Percentiles rank a stretch among this genome's conserved stretches.
Conservation (phyloP, 352 stramenopile genomes). For the Detonula confervacea region DNA sequence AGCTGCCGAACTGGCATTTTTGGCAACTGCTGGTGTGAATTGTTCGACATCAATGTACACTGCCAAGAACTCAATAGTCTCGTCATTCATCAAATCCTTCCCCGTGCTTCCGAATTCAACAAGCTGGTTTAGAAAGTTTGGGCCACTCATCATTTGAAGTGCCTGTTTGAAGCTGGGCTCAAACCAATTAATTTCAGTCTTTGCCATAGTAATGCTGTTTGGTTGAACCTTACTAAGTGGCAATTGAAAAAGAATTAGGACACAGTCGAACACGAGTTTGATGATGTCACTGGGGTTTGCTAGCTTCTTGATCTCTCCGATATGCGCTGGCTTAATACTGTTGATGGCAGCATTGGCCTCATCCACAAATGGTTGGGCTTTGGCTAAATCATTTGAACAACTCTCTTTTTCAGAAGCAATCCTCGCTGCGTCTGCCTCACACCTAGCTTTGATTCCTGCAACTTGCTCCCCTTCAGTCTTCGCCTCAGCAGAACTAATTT, state of each 20-base stretch:
- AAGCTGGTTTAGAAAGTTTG: conserved; percentile 96
- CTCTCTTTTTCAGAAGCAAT: conserved; percentile 95
- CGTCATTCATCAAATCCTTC: conserved; percentile 98
- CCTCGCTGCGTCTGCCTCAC: conserved; percentile 93
- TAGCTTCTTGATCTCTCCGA: conserved; percentile 98
- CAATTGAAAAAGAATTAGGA: conserved; percentile 96
- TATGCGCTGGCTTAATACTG: conserved; percentile 97
- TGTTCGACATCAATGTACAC: conserved; percentile 97
- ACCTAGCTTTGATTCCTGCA: conserved; percentile 94
- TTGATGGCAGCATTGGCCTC: conserved; percentile 97
- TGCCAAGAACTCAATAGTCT: conserved; percentile 97
- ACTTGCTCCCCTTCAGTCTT: conserved; percentile 98
- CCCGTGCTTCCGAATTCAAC: conserved; percentile 94
- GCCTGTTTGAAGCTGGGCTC: conserved; percentile 96
- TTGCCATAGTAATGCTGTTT: conserved; percentile 94
- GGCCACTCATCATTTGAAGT: conserved; percentile 95
- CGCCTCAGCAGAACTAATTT: conserved; percentile 94
- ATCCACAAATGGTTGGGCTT: conserved; percentile 97
- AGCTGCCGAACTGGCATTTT: conserved; percentile 95
- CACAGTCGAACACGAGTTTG: conserved; percentile 97
- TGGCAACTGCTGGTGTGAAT: conserved; percentile 94
- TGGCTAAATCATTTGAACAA: conserved; percentile 95
- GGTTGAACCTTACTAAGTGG: conserved; percentile 91
- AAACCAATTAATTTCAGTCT: conserved; percentile 97
- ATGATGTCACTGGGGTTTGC: conserved; percentile 98